Conservation (phyloP, 2,329 filamentous ascomycete genomes). For the Fusarium haematococcum region DNA sequence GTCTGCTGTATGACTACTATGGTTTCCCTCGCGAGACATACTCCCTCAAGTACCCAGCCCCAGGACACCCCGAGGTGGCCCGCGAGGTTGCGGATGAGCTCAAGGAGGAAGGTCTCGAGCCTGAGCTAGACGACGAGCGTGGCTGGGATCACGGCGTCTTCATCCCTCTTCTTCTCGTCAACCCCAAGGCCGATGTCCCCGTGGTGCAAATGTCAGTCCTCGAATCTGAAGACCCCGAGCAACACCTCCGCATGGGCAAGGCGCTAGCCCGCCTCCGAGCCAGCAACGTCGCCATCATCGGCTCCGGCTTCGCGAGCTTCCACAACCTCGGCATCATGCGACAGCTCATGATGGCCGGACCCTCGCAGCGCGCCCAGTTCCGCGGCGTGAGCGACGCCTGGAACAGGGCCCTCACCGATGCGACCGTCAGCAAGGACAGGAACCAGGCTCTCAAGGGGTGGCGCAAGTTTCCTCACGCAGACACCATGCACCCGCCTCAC, state of each 20-base stretch:
- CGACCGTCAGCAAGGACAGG: constrained; percentile 48
- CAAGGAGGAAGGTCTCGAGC: constrained; percentile 57
- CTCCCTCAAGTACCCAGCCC: constrained; percentile 66
- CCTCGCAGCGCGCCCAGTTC: constrained; percentile 40
- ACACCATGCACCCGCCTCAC: constrained; percentile 64
- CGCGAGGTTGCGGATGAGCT: constrained; percentile 60
- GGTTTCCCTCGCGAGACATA: constrained; percentile 69
- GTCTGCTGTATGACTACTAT: constrained; percentile 69
- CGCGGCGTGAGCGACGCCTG: constrained; percentile 51
- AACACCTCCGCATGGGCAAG: constrained; percentile 64
- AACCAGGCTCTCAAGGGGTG: constrained; percentile 58
- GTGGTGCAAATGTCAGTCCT: constrained; percentile 70
- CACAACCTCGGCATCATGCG: constrained; percentile 66
- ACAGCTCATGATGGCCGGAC: constrained; percentile 42
- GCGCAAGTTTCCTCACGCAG: constrained; percentile 60
- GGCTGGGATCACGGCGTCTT: constrained; percentile 73
- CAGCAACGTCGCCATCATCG: constrained; percentile 67
- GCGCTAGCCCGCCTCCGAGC: constrained; percentile 63
- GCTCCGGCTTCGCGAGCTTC: constrained; percentile 70
- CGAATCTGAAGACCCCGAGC: constrained; percentile 59
- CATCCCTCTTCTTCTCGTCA: constrained; percentile 66
- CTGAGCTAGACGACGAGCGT: constrained; percentile 53
- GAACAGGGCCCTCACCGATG: constrained; percentile 60
- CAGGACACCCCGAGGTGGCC: constrained; percentile 66
- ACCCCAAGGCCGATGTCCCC: constrained; percentile 64